Conservation (phyloP, 257 asterid genomes). For the Capsicum pubescens region DNA sequence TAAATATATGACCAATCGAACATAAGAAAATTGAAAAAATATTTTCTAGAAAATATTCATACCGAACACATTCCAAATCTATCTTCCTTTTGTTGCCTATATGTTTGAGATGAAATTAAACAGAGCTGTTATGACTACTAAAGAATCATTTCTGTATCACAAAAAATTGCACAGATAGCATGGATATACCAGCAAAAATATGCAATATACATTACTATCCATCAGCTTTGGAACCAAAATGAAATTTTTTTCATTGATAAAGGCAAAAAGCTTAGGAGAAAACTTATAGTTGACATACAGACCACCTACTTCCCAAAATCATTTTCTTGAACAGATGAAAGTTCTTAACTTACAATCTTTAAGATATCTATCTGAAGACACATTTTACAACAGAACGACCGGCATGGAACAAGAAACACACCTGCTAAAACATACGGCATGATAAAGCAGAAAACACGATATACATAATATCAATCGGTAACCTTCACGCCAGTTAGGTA, state of each 20-base stretch:
- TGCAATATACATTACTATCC: not conserved
- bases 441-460: constrained; percentile 33
- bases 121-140: not conserved
- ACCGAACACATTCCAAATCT: no score
- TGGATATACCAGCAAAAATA: not conserved
- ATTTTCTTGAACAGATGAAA: not conserved
- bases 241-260: not conserved
- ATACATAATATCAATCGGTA: constrained; percentile 56
- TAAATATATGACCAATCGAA: no score
- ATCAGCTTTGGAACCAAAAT: constrained; percentile 18
- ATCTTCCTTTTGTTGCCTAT: no score
- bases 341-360: not conserved
- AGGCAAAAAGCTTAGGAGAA: not conserved
- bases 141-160: not conserved
- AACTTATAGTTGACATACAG: not conserved
- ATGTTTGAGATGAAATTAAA: not conserved
- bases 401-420: constrained; percentile 21
- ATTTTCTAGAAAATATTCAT: no score
- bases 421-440: not conserved
- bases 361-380: constrained; percentile 16
- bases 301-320: not conserved
- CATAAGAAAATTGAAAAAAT: no score
- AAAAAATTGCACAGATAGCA: not conserved
- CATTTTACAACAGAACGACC: constrained; percentile 22
- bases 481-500: constrained; percentile 79